Evolutionary conservation across 495 filamentous ascomycete genomes (phyloP).

Genomic region (Xylaria venustula): DNA sequence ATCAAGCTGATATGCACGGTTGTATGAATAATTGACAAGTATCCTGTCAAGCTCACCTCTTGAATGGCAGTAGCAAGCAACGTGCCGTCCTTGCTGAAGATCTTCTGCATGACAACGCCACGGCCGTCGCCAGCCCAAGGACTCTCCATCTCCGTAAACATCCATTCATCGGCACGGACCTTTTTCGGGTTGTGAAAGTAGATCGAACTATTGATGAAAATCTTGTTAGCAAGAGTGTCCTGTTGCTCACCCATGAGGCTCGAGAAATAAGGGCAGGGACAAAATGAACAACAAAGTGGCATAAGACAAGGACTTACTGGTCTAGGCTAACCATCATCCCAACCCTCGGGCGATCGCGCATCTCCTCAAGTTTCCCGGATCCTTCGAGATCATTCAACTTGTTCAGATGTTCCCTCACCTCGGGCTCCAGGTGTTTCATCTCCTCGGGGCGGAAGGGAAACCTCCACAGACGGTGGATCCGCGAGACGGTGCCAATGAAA

Average conservation of each 20-base stretch:
- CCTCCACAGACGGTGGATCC: conserved; percentile 72
- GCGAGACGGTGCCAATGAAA: conserved; percentile 85
- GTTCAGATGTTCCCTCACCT: conserved; percentile 26
- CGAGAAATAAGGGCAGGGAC: neutral
- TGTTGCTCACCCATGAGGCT: neutral
- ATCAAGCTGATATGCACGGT: no score
- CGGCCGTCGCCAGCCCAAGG: conserved; percentile 93
- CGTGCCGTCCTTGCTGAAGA: conserved; percentile 78
- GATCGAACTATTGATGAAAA: conserved; percentile 62
- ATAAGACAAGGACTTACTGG: conserved; percentile 18
- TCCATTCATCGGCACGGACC: conserved; percentile 89
- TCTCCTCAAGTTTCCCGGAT: conserved; percentile 36
- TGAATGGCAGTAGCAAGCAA: conserved; percentile 85
- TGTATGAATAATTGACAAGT: no score
- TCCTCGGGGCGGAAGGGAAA: conserved; percentile 44
- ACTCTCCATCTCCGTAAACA: conserved; percentile 86
- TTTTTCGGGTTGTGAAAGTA: conserved; percentile 86
- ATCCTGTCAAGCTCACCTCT: conserved; percentile 57
- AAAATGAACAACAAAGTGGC: neutral
- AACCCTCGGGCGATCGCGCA: conserved; percentile 50
- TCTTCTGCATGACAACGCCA: conserved; percentile 81
- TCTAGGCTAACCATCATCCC: conserved; percentile 98
- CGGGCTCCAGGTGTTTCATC: conserved; percentile 29
- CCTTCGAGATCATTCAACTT: conserved; percentile 44
- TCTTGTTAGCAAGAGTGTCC: neutral